Conservation (phyloP, 805 yeast species). For the Metschnikowia lochheadii region DNA sequence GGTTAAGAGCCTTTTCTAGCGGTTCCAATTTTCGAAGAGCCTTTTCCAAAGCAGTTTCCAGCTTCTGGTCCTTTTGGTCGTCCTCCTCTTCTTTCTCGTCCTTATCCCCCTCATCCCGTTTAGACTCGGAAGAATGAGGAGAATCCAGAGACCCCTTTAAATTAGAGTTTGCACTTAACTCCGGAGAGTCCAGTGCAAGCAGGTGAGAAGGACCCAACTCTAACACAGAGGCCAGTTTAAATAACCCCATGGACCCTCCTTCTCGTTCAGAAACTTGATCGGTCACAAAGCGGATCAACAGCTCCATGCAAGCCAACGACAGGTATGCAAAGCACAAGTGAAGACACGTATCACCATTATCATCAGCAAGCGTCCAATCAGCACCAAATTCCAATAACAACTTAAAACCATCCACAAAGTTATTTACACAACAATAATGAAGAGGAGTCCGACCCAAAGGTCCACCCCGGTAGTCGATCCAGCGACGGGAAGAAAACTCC, state of each 20-base stretch:
- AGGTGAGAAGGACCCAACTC: no score
- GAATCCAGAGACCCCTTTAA: no score
- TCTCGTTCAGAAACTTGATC: neutral
- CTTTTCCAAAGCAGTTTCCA: neutral
- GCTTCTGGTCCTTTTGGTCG: no score
- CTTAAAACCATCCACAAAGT: conserved; percentile 59
- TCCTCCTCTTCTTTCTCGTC: no score
- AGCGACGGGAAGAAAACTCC: conserved; percentile 36
- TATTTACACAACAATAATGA: conserved; percentile 62
- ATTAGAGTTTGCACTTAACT: no score
- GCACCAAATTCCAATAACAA: conserved; percentile 73
- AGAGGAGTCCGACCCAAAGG: conserved; percentile 52
- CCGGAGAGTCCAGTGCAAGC: no score
- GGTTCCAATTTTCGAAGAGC: conserved; percentile 21
- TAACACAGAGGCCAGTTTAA: no score
- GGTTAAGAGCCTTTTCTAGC: conserved; percentile 36
- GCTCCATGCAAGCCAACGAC: conserved; percentile 45
- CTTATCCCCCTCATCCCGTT: no score
- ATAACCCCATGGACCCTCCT: no score
- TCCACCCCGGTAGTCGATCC: conserved; percentile 56
- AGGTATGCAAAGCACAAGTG: conserved; percentile 58
- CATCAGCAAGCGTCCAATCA: conserved; percentile 27
- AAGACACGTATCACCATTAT: conserved; percentile 34
- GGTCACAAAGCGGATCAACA: conserved; percentile 15
- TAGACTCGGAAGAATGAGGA: no score